Percentiles rank a stretch among this genome's conserved stretches.
Conservation (phyloP, 495 filamentous ascomycete genomes). For the Sordaria brevicollis region DNA sequence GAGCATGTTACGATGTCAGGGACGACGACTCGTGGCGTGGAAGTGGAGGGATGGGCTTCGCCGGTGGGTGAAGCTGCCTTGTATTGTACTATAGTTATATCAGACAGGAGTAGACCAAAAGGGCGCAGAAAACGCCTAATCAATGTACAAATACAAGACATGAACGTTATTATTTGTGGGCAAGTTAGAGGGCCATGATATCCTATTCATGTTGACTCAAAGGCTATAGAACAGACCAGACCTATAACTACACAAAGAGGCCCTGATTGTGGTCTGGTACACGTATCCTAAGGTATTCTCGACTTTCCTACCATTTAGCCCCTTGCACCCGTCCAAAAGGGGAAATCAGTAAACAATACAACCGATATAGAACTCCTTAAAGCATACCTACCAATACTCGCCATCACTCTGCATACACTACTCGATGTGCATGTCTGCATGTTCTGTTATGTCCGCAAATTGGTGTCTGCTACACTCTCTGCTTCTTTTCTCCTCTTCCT, state of each 20-base stretch:
- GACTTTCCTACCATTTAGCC: background rate
- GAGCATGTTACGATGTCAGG: background rate
- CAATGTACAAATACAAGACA: constrained; percentile 4
- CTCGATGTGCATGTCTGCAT: background rate
- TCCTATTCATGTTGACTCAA: background rate
- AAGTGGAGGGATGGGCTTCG: background rate
- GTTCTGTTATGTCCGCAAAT: background rate
- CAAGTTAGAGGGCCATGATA: background rate
- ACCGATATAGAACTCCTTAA: background rate
- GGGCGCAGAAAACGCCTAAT: background rate
- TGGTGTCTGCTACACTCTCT: background rate
- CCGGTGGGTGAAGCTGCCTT: background rate
- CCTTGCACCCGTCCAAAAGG: background rate
- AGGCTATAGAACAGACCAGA: background rate
- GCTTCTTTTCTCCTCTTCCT: background rate
- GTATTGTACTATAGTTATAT: constrained; percentile 15
- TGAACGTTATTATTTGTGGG: background rate
- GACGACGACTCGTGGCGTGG: background rate
- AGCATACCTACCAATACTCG: background rate
- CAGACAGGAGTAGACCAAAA: constrained; percentile 5
- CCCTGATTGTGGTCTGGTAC: background rate
- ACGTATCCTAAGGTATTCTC: background rate
- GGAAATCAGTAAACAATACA: background rate
- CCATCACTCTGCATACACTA: background rate
- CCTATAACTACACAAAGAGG: background rate